phyloP scores from a whole-genome alignment of 139 green algal species.

The Chlorella sorokiniana region DNA sequence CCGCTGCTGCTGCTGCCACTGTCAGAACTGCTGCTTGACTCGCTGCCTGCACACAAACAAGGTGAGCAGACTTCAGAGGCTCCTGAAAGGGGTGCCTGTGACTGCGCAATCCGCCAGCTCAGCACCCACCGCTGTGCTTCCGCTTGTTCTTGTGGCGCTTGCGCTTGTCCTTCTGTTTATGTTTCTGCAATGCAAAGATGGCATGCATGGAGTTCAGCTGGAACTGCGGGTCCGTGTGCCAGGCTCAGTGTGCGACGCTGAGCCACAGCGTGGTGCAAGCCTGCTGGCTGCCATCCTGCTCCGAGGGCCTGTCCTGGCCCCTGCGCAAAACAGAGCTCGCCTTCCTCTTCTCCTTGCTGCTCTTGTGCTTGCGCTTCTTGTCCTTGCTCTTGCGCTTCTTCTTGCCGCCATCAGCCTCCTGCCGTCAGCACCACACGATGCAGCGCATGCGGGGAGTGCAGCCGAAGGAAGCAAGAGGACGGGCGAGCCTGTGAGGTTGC shows the following conservation, averaged over 20 bases:
- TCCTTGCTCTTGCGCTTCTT: constrained; percentile 8
- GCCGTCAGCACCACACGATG: background rate
- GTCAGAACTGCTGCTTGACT: background rate
- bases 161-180: constrained; percentile 12
- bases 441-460: constrained; percentile 17
- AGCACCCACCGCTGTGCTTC: constrained; percentile 21
- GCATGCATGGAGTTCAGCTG: background rate
- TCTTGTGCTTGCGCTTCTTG: constrained; percentile 13
- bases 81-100: too few species aligned
- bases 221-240: too few species aligned
- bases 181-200: background rate
- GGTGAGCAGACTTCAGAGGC: background rate
- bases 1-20: background rate
- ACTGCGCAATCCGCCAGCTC: too few species aligned
- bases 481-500: constrained; percentile 1
- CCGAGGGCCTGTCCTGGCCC: too few species aligned
- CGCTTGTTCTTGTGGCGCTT: constrained; percentile 17
- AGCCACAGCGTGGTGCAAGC: too few species aligned
- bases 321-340: too few species aligned
- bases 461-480: background rate
- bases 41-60: background rate
- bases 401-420: background rate
- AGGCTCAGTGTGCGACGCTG: too few species aligned
- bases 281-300: too few species aligned
- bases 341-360: constrained; percentile 18